Percentiles rank a stretch among this genome's conserved stretches.
Evolutionary conservation across 1,284 basidiomycete species (phyloP).

Genomic region (Volvariella volvacea): DNA sequence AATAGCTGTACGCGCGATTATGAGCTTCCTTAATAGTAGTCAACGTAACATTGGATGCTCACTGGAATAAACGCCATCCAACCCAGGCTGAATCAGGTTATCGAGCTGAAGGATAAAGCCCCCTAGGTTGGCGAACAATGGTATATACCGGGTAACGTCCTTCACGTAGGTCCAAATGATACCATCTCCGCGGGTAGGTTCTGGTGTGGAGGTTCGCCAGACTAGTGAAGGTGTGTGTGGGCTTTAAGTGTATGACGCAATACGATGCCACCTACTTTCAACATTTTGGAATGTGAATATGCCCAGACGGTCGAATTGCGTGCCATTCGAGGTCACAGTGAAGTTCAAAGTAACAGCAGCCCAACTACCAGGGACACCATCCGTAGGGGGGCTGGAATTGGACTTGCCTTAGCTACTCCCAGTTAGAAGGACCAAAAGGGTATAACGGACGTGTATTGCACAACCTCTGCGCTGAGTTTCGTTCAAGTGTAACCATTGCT

Average conservation of each 20-base stretch:
- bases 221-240: no score
- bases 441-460: conserved; percentile 56
- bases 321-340: conserved; percentile 73
- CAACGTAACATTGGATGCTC: conserved; percentile 12
- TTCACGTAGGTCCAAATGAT: conserved; percentile 78
- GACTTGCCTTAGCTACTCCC: conserved; percentile 3
- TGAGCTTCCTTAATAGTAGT: neutral
- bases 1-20: conserved; percentile 35
- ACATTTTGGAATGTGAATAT: conserved; percentile 71
- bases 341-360: conserved; percentile 57
- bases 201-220: conserved; percentile 76
- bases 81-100: conserved; percentile 50
- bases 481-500: no score
- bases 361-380: conserved; percentile 67
- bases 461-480: conserved; percentile 64
- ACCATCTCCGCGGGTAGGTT: conserved; percentile 65
- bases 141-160: conserved; percentile 67
- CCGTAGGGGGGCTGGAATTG: conserved; percentile 54
- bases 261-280: conserved; percentile 53
- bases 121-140: conserved; percentile 60
- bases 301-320: conserved; percentile 69
- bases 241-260: no score
- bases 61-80: conserved; percentile 69
- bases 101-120: conserved; percentile 68
- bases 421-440: no score